Evolutionary conservation across 2,329 filamentous ascomycete species (phyloP).

Genomic region (Penicillium glabrum): DNA sequence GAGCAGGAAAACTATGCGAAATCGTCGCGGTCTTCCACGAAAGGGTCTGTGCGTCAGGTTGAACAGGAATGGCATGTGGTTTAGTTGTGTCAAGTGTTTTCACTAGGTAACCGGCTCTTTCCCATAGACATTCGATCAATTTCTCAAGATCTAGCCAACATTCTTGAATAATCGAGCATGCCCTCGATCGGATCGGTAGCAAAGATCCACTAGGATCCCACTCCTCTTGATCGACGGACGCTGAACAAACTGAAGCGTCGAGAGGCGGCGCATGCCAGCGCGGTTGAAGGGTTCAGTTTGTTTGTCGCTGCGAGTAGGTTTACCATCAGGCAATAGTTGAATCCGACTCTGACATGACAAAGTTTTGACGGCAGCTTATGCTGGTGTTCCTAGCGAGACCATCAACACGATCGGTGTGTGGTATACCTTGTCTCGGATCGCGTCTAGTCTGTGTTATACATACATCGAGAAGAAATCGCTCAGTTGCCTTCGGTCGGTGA

Average conservation of each 20-base stretch:
- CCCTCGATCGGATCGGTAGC: too few relatives aligned
- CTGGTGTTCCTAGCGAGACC: slow-evolving; percentile 32
- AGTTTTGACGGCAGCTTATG: slow-evolving; percentile 37
- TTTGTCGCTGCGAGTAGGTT: slow-evolving; percentile 37
- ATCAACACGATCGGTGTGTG: slow-evolving; percentile 39
- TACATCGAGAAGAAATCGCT: slow-evolving; percentile 29
- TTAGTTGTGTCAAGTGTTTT: not conserved
- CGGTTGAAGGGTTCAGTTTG: slow-evolving; percentile 37
- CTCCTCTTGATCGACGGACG: slow-evolving; percentile 29
- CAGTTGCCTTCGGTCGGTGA: slow-evolving; percentile 36
- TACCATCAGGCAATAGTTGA: not conserved
- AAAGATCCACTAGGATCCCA: not conserved
- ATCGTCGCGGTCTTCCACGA: not conserved
- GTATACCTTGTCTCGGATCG: slow-evolving; percentile 38
- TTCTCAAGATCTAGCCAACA: too few relatives aligned
- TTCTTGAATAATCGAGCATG: too few relatives aligned
- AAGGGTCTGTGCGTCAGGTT: not conserved
- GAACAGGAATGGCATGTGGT: not conserved
- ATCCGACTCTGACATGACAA: not conserved
- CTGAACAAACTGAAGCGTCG: slow-evolving; percentile 38
- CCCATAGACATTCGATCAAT: too few relatives aligned
- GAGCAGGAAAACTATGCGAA: not conserved
- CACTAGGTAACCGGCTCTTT: too few relatives aligned
- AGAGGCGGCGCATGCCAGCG: slow-evolving; percentile 36
- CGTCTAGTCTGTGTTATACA: slow-evolving; percentile 36